Percentiles rank a stretch among this genome's conserved stretches.
These are phyloP conservation scores for Fusarium duplospermum DNA, from an alignment of 2,329 filamentous ascomycete genomes.

Conservation along the genomic window DNA sequence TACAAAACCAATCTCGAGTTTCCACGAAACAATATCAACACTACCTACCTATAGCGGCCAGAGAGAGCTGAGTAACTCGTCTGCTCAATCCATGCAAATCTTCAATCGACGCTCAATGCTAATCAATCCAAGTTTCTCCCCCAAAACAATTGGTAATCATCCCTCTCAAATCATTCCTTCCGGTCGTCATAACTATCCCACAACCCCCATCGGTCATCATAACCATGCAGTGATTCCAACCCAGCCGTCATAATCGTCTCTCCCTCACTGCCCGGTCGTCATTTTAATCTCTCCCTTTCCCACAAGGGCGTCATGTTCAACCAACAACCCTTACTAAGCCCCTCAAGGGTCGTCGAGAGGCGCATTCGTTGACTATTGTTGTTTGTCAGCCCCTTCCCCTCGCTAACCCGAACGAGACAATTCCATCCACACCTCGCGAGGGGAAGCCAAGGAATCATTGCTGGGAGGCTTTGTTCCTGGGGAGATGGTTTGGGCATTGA, in stretches of 20 bases:
- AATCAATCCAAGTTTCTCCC: neutral
- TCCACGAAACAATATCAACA: neutral
- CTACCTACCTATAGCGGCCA: neutral
- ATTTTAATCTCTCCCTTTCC: neutral
- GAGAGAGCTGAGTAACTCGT: neutral
- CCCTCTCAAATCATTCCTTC: neutral
- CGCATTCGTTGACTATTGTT: neutral
- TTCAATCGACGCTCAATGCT: neutral
- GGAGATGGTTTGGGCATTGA: neutral
- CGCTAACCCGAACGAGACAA: conserved; percentile 29
- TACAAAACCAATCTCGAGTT: neutral
- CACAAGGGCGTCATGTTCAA: conserved; percentile 16
- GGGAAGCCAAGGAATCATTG: conserved; percentile 18
- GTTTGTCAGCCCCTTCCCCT: conserved; percentile 22
- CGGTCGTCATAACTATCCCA: conserved; percentile 16
- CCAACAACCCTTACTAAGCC: conserved; percentile 22
- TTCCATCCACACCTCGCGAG: conserved; percentile 18
- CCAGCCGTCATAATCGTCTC: conserved; percentile 3
- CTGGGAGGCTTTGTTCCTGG: neutral
- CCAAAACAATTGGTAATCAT: conserved; percentile 1
- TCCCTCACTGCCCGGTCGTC: conserved; percentile 3
- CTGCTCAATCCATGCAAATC: neutral
- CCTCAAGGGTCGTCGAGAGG: conserved; percentile 6
- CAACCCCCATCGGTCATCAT: conserved; percentile 11
- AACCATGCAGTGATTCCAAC: conserved; percentile 6